Evolutionary conservation across 108 stramenopile genomes (phyloP).

Genomic region (Skeletonema potamos): DNA sequence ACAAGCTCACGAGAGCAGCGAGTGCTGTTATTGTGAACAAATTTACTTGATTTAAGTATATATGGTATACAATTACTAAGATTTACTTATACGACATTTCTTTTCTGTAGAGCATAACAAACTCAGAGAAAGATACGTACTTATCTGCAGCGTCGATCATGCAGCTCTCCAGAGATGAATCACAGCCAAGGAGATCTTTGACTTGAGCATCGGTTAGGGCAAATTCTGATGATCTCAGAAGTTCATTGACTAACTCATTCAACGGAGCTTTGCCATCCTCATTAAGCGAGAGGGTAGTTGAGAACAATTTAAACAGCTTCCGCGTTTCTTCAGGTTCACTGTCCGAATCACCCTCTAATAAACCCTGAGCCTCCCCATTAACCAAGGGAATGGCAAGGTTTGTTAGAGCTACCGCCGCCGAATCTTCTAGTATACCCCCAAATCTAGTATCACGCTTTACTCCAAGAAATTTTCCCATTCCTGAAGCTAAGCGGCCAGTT

Average conservation of each 20-base stretch:
- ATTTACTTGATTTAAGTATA: constrained; percentile 5
- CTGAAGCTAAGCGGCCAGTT: constrained; percentile 39
- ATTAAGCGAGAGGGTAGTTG: constrained; percentile 34
- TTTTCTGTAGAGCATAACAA: constrained; percentile 35
- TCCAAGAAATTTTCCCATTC: constrained; percentile 35
- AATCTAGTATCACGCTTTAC: constrained; percentile 29
- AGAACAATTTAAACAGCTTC: constrained; percentile 39
- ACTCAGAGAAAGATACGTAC: constrained; percentile 42
- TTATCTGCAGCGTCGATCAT: constrained; percentile 18
- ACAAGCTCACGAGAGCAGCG: constrained; percentile 82
- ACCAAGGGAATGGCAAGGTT: constrained; percentile 37
- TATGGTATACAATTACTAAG: background rate
- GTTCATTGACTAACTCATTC: constrained; percentile 34
- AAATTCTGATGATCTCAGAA: constrained; percentile 31
- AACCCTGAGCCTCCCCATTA: background rate
- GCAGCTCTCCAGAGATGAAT: constrained; percentile 11
- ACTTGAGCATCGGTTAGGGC: constrained; percentile 27
- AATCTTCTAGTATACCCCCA: constrained; percentile 24
- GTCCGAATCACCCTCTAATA: constrained; percentile 34
- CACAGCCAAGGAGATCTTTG: constrained; percentile 34
- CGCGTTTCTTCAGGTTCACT: constrained; percentile 35
- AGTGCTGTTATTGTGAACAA: constrained; percentile 76
- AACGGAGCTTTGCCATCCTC: constrained; percentile 45
- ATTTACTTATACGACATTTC: background rate
- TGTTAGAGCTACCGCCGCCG: constrained; percentile 19